Base-by-base conservation (phyloP, 2,329 filamentous ascomycete genomes). In the Monilinia aucupariae region DNA sequence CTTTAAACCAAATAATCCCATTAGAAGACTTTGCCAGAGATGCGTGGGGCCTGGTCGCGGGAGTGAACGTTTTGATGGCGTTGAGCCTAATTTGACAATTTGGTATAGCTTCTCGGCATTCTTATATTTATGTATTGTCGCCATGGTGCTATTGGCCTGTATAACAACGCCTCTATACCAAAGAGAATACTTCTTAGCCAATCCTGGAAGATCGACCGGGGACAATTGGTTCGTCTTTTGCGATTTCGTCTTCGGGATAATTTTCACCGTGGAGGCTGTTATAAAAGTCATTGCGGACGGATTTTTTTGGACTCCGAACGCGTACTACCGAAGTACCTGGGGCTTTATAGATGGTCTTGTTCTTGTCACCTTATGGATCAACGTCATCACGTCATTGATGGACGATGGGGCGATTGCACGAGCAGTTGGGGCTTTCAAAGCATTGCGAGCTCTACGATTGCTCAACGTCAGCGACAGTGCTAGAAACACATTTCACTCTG, bases 271-370 rank as follows among this genome's bases (percentile, higher is more conserved):
- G 8, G 94, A 99, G 75, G 91, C 92, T 0, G 72, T 86, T 7
- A 92, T 99, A 77, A 99, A 99, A 75, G 87, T 96, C 62, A 86
- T 99, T 70, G 94, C 94, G 0, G 94, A 99, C 77, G 94, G 94
- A 9, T 89, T 96, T 70, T 89, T 97, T 74, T 97, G 91, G 85
- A 97, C 94, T 0, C 94, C 94, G 0, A 97, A 99, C 76, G 96
- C 96, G 3, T 99, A 96, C 74, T 91, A 97, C 74, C 87, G 94
- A 70, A 93, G 93, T 72, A 93, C 92, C 0, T 99, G 94, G 94
- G 96, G 94, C 8, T 87, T 96, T 66, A 97, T 99, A 68, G 94
- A 99, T 73, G 91, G 89, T 0, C 76, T 97, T 51, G 94, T 99
- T 68, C 80, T 99, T 59, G 79, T 96, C 62, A 97, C 94, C 0